Evolutionary conservation across 2,329 filamentous ascomycete species (phyloP).

Genomic region (Simplicillium sp.): DNA sequence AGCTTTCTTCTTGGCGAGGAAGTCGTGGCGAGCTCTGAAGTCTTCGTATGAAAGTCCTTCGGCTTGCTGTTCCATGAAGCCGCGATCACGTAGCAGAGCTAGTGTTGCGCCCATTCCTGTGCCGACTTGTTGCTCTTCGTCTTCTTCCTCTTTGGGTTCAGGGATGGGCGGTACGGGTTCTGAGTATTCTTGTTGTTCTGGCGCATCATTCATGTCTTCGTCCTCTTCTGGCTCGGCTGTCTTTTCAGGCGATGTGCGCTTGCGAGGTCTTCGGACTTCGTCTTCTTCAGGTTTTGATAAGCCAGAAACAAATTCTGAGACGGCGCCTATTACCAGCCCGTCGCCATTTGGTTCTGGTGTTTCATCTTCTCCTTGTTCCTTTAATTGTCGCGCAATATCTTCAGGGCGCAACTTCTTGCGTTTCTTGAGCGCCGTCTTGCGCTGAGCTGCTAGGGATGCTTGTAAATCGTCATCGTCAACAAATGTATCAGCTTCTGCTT

Average conservation of each 20-base stretch:
- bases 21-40: constrained; percentile 63
- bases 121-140: constrained; percentile 71
- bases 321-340: constrained; percentile 82
- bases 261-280: constrained; percentile 43
- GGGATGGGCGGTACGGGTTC: constrained; percentile 20
- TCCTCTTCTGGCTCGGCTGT: constrained; percentile 27
- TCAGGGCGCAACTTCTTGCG: constrained; percentile 79
- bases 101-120: constrained; percentile 75
- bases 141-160: constrained; percentile 17
- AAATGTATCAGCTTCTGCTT: constrained; percentile 57
- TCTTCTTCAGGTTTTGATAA: constrained; percentile 58
- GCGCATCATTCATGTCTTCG: constrained; percentile 33
- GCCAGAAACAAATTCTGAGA: constrained; percentile 86
- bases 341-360: constrained; percentile 26
- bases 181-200: constrained; percentile 25
- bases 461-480: constrained; percentile 92
- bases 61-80: constrained; percentile 60
- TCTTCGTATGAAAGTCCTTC: constrained; percentile 56
- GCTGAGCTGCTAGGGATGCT: constrained; percentile 72
- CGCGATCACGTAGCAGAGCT: constrained; percentile 74
- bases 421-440: constrained; percentile 79
- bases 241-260: constrained; percentile 21
- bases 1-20: constrained; percentile 66
- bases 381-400: constrained; percentile 76
- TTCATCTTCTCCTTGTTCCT: constrained; percentile 49